Conservation (phyloP, 2,329 filamentous ascomycete species). For the Botrytis medusae region DNA sequence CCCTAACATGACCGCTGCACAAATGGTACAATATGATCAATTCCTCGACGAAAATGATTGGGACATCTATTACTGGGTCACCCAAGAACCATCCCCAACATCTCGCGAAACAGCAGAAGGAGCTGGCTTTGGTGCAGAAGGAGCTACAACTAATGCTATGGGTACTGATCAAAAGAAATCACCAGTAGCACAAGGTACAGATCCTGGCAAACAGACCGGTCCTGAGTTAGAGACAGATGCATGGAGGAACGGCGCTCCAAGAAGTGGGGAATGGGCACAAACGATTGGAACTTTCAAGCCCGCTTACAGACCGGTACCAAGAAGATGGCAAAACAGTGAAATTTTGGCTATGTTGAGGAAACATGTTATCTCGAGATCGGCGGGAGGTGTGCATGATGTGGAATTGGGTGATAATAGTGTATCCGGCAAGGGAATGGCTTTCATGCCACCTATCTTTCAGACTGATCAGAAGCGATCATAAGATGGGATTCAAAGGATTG, state of each 20-base stretch:
- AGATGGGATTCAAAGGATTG: background rate
- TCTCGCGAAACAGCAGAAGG: conserved; percentile 57
- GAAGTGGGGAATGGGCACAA: conserved; percentile 88
- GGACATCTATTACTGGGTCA: conserved; percentile 99
- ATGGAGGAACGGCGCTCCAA: conserved; percentile 41
- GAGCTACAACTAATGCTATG: conserved; percentile 20
- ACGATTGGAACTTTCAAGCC: conserved; percentile 93
- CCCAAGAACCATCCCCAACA: conserved; percentile 70
- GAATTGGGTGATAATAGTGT: conserved; percentile 32
- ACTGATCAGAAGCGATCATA: conserved; percentile 30
- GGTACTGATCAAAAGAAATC: conserved; percentile 17
- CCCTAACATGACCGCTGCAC: conserved; percentile 65
- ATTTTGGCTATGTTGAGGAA: conserved; percentile 72
- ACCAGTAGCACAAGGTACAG: conserved; percentile 33
- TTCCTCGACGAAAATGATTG: conserved; percentile 99
- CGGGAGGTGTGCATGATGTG: conserved; percentile 49
- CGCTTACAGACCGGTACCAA: conserved; percentile 85
- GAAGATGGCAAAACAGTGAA: conserved; percentile 80
- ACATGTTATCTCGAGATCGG: conserved; percentile 75
- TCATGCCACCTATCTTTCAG: conserved; percentile 40
- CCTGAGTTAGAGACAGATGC: conserved; percentile 35
- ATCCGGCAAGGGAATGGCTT: conserved; percentile 39
- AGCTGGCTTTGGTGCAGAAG: conserved; percentile 42
- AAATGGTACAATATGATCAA: conserved; percentile 81
- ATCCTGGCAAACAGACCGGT: conserved; percentile 26